Evolutionary conservation across 768 basidiomycete species (phyloP).

Genomic region (Polyporus arcularius): DNA sequence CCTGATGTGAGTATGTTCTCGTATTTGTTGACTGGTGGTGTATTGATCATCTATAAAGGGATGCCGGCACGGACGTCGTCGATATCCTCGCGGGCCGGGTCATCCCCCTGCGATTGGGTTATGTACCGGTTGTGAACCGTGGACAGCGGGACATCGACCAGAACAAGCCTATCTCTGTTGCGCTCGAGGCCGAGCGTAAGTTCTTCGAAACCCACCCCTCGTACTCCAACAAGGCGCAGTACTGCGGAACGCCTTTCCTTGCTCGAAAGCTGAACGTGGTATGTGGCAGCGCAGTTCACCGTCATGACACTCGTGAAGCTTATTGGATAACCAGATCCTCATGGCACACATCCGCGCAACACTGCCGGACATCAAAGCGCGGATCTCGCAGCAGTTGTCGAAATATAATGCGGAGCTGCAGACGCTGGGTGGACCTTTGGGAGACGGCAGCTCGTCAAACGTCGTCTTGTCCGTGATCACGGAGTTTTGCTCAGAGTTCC

Average conservation of each 20-base stretch:
- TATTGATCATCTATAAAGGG: constrained; percentile 13
- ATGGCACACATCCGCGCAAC: constrained; percentile 53
- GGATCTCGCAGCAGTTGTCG: constrained; percentile 87
- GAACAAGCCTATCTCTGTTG: constrained; percentile 79
- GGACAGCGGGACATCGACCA: constrained; percentile 96
- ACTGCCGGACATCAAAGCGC: constrained; percentile 96
- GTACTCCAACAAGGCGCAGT: constrained; percentile 92
- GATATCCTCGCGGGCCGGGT: constrained; percentile 97
- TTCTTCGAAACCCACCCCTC: constrained; percentile 95
- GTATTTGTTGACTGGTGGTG: background rate
- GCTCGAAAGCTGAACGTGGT: constrained; percentile 96
- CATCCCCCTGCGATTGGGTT: constrained; percentile 94
- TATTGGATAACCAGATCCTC: background rate
- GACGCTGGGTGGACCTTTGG: constrained; percentile 83
- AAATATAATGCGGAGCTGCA: constrained; percentile 86
- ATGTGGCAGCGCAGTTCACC: constrained; percentile 25
- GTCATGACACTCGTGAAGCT: background rate
- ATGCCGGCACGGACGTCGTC: constrained; percentile 88
- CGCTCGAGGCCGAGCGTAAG: constrained; percentile 85
- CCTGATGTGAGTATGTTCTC: constrained; percentile 71
- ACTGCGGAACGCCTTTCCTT: constrained; percentile 96
- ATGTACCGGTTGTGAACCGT: constrained; percentile 98
- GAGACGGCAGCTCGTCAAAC: constrained; percentile 84
- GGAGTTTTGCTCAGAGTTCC: constrained; percentile 96
- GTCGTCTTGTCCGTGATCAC: constrained; percentile 97